These are phyloP conservation scores for Cairneyella variabilis DNA, from an alignment of 495 filamentous ascomycete species.

Conservation along the genomic window DNA sequence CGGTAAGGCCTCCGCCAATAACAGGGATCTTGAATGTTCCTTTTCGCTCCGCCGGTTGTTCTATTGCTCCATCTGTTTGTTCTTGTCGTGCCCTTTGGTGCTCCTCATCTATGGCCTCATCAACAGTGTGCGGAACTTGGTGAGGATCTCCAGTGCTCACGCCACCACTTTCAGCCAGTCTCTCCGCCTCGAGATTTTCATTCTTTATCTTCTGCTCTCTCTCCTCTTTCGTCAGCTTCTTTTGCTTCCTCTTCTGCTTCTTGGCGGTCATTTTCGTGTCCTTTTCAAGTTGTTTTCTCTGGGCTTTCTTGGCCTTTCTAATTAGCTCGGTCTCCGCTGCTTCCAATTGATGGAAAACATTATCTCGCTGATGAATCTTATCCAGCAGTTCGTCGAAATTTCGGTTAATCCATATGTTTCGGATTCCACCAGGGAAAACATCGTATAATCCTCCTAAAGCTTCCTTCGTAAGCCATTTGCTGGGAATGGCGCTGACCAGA, in stretches of 20 bases:
- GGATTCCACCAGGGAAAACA: slow-evolving; percentile 92
- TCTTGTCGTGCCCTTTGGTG: slow-evolving; percentile 22
- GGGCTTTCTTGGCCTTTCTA: slow-evolving; percentile 68
- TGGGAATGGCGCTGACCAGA: slow-evolving; percentile 82
- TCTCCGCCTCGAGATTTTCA: slow-evolving; percentile 54
- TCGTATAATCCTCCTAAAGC: slow-evolving; percentile 85
- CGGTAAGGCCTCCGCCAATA: slow-evolving; percentile 29
- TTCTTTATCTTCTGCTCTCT: slow-evolving; percentile 38
- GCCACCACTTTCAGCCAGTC: slow-evolving; percentile 64
- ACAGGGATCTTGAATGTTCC: slow-evolving; percentile 26
- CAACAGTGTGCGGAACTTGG: slow-evolving; percentile 68
- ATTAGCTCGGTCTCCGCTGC: slow-evolving; percentile 82
- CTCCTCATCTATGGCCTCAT: slow-evolving; percentile 57
- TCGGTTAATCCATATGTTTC: slow-evolving; percentile 95
- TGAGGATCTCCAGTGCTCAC: slow-evolving; percentile 82
- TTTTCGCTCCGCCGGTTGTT: slow-evolving; percentile 16
- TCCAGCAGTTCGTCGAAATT: slow-evolving; percentile 83
- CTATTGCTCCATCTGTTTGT: slow-evolving; percentile 24
- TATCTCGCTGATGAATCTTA: slow-evolving; percentile 75
- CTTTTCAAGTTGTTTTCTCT: slow-evolving; percentile 60
- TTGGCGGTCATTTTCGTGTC: slow-evolving; percentile 62
- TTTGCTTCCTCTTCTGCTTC: slow-evolving; percentile 37
- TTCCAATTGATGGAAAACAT: slow-evolving; percentile 71
- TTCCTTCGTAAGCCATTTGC: slow-evolving; percentile 80
- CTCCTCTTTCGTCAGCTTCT: slow-evolving; percentile 43